Conservation (phyloP, 1,284 basidiomycete genomes). For the Grifola frondosa region DNA sequence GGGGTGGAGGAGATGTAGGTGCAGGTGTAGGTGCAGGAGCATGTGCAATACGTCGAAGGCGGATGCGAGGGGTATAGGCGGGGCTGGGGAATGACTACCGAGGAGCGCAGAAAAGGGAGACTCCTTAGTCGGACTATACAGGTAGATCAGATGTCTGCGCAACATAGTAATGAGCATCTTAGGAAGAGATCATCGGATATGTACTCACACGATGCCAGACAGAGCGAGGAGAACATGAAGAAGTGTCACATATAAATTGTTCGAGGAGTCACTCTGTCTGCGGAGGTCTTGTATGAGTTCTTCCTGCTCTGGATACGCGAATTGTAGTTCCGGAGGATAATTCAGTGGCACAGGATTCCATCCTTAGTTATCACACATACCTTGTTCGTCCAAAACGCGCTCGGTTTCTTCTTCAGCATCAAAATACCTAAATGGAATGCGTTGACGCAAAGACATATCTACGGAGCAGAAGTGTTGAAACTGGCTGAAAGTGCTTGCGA, state of each 20-base stretch:
- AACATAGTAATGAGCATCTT: neutral
- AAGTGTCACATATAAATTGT: conserved; percentile 17
- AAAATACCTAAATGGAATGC: conserved; percentile 27
- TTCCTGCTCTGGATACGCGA: conserved; percentile 26
- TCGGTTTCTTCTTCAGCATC: conserved; percentile 19
- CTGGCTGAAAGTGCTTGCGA: neutral
- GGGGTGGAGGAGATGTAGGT: conserved; percentile 16
- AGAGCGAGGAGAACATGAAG: conserved; percentile 23
- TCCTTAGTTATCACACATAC: too few relatives aligned
- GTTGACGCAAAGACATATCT: conserved; percentile 24
- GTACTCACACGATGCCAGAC: conserved; percentile 28
- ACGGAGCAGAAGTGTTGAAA: neutral
- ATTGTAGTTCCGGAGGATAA: neutral
- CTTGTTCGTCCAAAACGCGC: conserved; percentile 33
- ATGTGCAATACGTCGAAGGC: conserved; percentile 24
- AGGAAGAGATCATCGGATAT: neutral
- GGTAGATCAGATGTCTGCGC: conserved; percentile 25
- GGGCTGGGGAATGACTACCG: conserved; percentile 7
- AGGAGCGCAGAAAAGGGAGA: conserved; percentile 25
- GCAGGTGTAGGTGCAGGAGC: conserved; percentile 21
- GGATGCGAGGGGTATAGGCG: conserved; percentile 17
- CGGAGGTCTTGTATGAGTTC: conserved; percentile 28
- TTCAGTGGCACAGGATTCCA: neutral
- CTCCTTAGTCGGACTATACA: conserved; percentile 16
- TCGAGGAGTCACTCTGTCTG: conserved; percentile 18